A percentile compares a stretch with the other conserved stretches of the same genome.
Evolutionary conservation across 1,284 basidiomycete genomes (phyloP).

Genomic region (Marasmius sp.): DNA sequence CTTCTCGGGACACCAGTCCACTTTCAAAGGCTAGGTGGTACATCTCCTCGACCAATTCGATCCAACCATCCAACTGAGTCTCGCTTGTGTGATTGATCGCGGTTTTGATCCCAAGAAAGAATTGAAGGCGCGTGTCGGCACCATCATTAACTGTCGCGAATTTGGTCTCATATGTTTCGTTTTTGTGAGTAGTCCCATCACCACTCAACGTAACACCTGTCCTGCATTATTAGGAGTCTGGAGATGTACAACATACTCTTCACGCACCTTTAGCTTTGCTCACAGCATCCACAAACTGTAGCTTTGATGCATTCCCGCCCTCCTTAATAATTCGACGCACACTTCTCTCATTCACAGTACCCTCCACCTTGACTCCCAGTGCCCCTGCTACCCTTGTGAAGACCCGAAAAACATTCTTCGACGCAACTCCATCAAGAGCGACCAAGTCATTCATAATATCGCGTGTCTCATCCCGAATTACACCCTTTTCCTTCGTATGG

Average conservation of each 20-base stretch:
- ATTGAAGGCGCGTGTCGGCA: not conserved
- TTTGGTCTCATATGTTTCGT: conserved; percentile 20
- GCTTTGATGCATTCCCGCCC: conserved; percentile 14
- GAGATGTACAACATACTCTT: too few species aligned
- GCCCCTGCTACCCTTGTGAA: conserved; percentile 6
- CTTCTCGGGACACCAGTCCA: conserved; percentile 4
- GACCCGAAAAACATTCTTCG: conserved; percentile 12
- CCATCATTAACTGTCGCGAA: conserved; percentile 2
- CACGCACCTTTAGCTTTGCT: conserved; percentile 11
- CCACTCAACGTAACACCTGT: conserved; percentile 22
- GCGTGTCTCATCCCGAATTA: conserved; percentile 9
- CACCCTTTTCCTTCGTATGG: not conserved
- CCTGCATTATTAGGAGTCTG: too few species aligned
- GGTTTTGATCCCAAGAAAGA: conserved; percentile 18
- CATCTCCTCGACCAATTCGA: conserved; percentile 15
- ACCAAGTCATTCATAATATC: conserved; percentile 14
- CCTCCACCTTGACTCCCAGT: conserved; percentile 10
- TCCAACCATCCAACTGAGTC: conserved; percentile 24
- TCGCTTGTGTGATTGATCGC: conserved; percentile 25
- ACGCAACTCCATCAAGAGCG: conserved; percentile 11
- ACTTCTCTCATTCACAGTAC: not conserved
- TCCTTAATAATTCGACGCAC: conserved; percentile 12
- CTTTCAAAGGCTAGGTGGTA: conserved; percentile 15
- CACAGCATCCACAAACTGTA: conserved; percentile 13
- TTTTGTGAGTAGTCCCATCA: conserved; percentile 22